Conservation (phyloP, 371 early-diverging fungal species). For the Mortierella sp. region DNA sequence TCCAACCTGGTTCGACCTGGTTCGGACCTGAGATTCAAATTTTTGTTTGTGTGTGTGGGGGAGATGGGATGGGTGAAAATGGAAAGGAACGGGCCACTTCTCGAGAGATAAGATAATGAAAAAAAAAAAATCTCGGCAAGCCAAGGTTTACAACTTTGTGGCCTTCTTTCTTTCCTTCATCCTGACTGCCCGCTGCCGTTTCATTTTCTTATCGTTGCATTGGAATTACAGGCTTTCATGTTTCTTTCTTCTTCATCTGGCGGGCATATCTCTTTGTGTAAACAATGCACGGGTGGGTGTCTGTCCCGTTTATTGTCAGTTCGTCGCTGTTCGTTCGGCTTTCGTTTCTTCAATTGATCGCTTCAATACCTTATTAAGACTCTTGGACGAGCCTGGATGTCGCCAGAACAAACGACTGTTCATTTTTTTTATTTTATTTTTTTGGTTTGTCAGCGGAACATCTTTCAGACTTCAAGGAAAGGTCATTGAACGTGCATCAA, state of each 20-base stretch:
- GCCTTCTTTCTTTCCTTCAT: neutral
- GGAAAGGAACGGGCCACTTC: conserved; percentile 2
- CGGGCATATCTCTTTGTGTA: neutral
- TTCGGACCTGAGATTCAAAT: conserved; percentile 6
- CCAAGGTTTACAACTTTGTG: neutral
- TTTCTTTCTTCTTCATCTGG: neutral
- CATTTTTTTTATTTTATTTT: neutral
- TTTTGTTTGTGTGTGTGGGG: neutral
- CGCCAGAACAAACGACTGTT: neutral
- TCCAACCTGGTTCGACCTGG: neutral
- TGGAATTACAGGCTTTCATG: neutral
- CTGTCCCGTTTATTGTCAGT: too few species aligned
- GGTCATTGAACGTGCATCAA: neutral
- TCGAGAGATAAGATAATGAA: neutral
- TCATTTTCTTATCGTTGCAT: neutral
- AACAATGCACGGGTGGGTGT: neutral
- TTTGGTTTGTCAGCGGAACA: neutral
- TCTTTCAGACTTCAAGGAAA: neutral
- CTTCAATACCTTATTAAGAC: too few species aligned
- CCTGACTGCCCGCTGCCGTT: neutral
- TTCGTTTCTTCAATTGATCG: neutral
- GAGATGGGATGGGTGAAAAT: neutral
- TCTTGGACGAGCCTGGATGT: too few species aligned
- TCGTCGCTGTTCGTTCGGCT: neutral
- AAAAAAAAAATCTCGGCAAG: neutral